A percentile compares a stretch with the other conserved stretches of the same genome.
phyloP scores from a whole-genome alignment of 345 rosid genomes.

The rapeseed (Brassica napus) region Da-Ae NC_063452.1:61875501-61876000 shows the following conservation, averaged over 20 bases:
- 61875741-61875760: conserved; percentile 27
- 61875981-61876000: conserved; percentile 75
- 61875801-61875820: conserved; percentile 18
- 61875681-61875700: neutral
- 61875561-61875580: neutral
- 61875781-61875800: neutral
- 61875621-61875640: neutral
- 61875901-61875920: neutral
- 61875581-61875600: neutral
- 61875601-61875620: neutral
- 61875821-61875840: conserved; percentile 15
- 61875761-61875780: conserved; percentile 12
- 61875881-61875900: conserved; percentile 1
- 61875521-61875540: neutral
- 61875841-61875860: conserved; percentile 29
- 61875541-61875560: neutral
- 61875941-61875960: conserved; percentile 52
- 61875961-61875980: conserved; percentile 83
- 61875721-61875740: conserved; percentile 21
- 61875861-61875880: conserved; percentile 5
- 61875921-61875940: conserved; percentile 44
- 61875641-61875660: conserved; percentile 4
- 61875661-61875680: conserved; percentile 21
- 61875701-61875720: conserved; percentile 7
- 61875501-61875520: neutral